Conservation (phyloP, 1,139 yeast species). For the Magnusiomyces suaveolens region DNA sequence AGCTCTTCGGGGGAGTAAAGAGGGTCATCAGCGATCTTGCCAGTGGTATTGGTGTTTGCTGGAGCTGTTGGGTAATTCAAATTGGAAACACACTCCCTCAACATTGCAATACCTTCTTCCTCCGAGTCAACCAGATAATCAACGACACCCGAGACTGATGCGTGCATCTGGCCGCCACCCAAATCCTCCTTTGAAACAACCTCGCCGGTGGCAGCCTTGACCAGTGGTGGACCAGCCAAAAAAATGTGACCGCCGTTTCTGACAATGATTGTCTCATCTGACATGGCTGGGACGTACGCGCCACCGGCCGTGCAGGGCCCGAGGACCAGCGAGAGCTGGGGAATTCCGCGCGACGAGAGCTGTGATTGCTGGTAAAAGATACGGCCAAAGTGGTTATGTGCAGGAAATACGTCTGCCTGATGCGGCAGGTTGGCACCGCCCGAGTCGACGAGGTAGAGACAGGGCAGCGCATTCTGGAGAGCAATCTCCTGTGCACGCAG, state of each 20-base stretch:
- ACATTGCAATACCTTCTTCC: constrained; percentile 29
- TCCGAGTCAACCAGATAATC: constrained; percentile 31
- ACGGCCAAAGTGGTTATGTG: constrained; percentile 32
- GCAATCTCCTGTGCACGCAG: constrained; percentile 32
- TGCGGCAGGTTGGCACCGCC: constrained; percentile 34
- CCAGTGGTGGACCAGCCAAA: constrained; percentile 33
- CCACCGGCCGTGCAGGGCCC: constrained; percentile 36
- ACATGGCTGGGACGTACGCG: constrained; percentile 34
- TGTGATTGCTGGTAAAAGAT: constrained; percentile 31
- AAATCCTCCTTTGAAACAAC: constrained; percentile 31
- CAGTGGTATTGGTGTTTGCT: constrained; percentile 5
- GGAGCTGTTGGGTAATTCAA: constrained; percentile 22
- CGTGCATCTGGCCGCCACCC: constrained; percentile 33
- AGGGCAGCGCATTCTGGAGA: constrained; percentile 29
- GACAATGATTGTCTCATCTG: constrained; percentile 32
- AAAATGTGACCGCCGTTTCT: constrained; percentile 31
- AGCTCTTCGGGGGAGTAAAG: constrained; percentile 28
- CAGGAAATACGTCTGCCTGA: constrained; percentile 32
- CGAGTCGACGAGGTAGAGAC: constrained; percentile 29
- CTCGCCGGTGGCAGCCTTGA: constrained; percentile 34
- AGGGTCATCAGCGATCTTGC: constrained; percentile 24
- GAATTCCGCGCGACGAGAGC: constrained; percentile 30
- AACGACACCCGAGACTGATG: constrained; percentile 30
- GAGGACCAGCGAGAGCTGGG: constrained; percentile 30
- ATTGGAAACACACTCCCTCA: constrained; percentile 28